These are phyloP conservation scores for Rubus parviflorus DNA, from an alignment of 306 rosid genomes.

Conservation along the genomic window DNA sequence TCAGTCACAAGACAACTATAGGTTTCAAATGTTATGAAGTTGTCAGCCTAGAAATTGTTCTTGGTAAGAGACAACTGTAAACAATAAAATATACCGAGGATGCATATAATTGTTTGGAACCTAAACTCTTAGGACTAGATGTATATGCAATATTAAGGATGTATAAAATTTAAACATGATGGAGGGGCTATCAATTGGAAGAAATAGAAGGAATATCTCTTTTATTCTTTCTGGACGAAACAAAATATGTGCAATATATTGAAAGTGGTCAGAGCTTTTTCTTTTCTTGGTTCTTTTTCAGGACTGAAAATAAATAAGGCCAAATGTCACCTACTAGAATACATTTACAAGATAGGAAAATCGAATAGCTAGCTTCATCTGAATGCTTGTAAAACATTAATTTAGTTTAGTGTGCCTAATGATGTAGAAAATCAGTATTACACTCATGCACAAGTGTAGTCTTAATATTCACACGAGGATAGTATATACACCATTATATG, in stretches of 20 bases:
- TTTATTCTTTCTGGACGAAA: not conserved
- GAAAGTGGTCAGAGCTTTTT: not conserved
- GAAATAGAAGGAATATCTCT: not conserved
- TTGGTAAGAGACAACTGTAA: not conserved
- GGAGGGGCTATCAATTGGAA: not conserved
- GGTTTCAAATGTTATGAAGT: not conserved
- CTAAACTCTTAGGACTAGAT: not conserved
- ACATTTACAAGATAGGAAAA: no score
- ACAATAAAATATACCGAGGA: not conserved
- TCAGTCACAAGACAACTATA: slow-evolving; percentile 4
- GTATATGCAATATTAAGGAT: not conserved
- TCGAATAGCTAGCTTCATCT: no score
- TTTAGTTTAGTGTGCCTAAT: no score
- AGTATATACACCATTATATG: no score
- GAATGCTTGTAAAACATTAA: no score
- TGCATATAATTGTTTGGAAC: no score
- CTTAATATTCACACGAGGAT: no score
- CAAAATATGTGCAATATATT: not conserved
- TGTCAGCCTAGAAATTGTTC: not conserved
- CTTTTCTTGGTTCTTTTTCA: no score
- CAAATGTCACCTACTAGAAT: no score
- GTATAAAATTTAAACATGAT: not conserved
- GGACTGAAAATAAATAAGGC: no score
- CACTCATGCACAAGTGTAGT: no score
- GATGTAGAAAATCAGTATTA: no score